These are phyloP conservation scores for Solanum paucissectum DNA, from an alignment of 257 asterid genomes.

Conservation along the genomic window DNA sequence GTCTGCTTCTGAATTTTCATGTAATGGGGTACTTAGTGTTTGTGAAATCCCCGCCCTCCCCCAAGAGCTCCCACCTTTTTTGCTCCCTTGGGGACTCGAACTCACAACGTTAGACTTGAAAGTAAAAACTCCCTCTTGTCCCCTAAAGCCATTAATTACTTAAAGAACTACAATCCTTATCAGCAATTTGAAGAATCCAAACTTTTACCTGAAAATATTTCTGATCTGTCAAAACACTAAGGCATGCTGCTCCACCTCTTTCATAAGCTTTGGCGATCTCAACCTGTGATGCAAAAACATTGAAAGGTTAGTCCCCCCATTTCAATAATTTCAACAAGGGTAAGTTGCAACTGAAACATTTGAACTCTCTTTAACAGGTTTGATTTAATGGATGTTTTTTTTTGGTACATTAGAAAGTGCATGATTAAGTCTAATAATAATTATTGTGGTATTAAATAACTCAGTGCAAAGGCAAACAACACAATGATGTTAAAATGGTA, in stretches of 20 bases:
- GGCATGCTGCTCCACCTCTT: constrained; percentile 92
- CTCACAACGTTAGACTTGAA: background rate
- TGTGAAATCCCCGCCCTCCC: background rate
- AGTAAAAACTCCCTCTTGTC: background rate
- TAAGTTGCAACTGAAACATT: background rate
- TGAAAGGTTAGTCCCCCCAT: background rate
- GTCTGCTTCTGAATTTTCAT: background rate
- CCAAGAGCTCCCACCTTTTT: background rate
- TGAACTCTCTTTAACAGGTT: background rate
- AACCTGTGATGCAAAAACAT: constrained; percentile 40
- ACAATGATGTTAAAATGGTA: background rate
- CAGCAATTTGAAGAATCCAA: background rate
- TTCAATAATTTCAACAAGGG: background rate
- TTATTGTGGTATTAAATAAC: background rate
- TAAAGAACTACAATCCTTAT: background rate
- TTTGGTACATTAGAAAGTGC: background rate
- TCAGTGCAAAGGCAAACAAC: background rate
- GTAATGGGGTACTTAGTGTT: background rate
- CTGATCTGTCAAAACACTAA: constrained; percentile 76
- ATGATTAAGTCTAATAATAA: background rate
- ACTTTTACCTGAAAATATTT: constrained; percentile 69
- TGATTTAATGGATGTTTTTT: background rate
- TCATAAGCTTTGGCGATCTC: constrained; percentile 89
- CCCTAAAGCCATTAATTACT: background rate
- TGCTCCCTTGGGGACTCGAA: background rate